phyloP scores from a whole-genome alignment of 2,329 filamentous ascomycete species.

The Aspergillus udagawae region DNA sequence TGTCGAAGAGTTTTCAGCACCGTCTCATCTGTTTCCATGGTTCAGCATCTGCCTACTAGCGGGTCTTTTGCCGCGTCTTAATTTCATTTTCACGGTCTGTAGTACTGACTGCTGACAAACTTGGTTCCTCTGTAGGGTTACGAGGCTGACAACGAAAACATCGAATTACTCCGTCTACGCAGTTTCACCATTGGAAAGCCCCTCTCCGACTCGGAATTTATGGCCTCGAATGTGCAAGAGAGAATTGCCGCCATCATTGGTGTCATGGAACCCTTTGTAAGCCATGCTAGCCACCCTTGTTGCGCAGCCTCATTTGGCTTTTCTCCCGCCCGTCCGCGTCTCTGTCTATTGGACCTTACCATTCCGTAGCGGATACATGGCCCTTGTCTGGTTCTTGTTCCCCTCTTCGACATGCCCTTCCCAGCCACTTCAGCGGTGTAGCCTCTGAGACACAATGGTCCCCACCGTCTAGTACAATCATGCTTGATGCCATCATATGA shows the following conservation, averaged over 20 bases:
- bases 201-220: slow-evolving; percentile 63
- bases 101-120: slow-evolving; percentile 15
- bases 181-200: slow-evolving; percentile 71
- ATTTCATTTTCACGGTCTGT: slow-evolving; percentile 9
- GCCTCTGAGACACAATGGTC: slow-evolving; percentile 12
- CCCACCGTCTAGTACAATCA: slow-evolving; percentile 10
- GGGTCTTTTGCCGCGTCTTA: slow-evolving; percentile 12
- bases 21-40: slow-evolving; percentile 38
- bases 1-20: slow-evolving; percentile 24
- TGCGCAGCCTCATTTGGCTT: slow-evolving; percentile 20
- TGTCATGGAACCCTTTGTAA: slow-evolving; percentile 74
- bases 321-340: slow-evolving; percentile 17
- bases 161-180: slow-evolving; percentile 72
- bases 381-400: slow-evolving; percentile 8
- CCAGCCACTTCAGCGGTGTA: slow-evolving; percentile 19
- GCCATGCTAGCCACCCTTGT: slow-evolving; percentile 36
- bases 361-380: slow-evolving; percentile 13
- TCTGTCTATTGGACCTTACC: slow-evolving; percentile 23
- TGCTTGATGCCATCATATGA: background rate
- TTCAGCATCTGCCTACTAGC: slow-evolving; percentile 25
- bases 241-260: slow-evolving; percentile 62
- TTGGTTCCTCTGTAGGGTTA: slow-evolving; percentile 58
- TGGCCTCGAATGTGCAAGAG: slow-evolving; percentile 59
- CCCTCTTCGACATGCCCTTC: slow-evolving; percentile 14
- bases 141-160: slow-evolving; percentile 68